Conservation (phyloP, 139 green algal species). For the Deuterostichococcus epilithicus region DNA sequence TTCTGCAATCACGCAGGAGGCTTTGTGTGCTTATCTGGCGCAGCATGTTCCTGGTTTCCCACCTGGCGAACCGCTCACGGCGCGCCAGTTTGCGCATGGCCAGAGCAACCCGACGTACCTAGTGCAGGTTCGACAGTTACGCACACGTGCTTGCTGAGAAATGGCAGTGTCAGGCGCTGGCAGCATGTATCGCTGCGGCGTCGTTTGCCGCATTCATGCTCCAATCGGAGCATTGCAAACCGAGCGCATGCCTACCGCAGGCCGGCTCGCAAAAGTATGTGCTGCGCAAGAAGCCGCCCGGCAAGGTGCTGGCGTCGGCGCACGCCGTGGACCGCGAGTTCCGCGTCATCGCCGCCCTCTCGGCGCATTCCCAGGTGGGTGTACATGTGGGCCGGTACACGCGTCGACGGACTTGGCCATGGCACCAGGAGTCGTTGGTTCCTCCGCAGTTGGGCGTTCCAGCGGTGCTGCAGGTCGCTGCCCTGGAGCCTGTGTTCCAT, state of each 20-base stretch:
- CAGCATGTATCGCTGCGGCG: background rate
- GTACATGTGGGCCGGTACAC: too few species aligned
- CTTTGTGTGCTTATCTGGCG: background rate
- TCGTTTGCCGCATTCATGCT: too few species aligned
- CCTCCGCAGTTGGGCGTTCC: too few species aligned
- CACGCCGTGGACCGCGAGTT: constrained; percentile 94
- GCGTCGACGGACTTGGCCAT: background rate
- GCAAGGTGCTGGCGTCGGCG: constrained; percentile 84
- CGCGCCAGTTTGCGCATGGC: constrained; percentile 78
- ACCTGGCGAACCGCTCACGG: background rate
- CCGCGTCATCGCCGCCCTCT: constrained; percentile 59
- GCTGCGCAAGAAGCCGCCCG: constrained; percentile 94
- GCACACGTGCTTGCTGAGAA: too few species aligned
- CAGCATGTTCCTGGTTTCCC: background rate
- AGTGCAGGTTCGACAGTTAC: constrained; percentile 46
- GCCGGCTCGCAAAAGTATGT: constrained; percentile 49
- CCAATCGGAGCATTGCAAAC: background rate
- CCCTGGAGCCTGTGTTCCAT: too few species aligned
- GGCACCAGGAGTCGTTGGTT: too few species aligned
- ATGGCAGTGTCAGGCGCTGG: too few species aligned
- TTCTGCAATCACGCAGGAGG: too few species aligned
- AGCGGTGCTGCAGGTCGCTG: too few species aligned
- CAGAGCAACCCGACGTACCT: constrained; percentile 97
- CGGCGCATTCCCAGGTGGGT: background rate
- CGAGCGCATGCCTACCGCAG: constrained; percentile 21